Evolutionary conservation across 768 basidiomycete species (phyloP).

Genomic region (Trametes cinnabarina): DNA sequence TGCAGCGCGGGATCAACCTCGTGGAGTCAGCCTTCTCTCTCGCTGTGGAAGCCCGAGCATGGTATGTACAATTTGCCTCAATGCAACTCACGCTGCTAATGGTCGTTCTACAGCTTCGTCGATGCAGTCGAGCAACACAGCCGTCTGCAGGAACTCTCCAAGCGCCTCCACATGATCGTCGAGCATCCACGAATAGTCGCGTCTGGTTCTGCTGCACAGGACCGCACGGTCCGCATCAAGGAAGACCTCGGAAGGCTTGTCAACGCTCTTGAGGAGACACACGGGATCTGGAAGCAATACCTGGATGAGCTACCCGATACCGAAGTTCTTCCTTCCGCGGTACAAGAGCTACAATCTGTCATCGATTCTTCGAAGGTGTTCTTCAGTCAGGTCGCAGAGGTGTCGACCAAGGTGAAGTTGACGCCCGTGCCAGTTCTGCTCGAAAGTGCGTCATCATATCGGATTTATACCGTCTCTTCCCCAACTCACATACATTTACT

Average conservation of each 20-base stretch:
- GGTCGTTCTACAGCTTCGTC: conserved; percentile 4
- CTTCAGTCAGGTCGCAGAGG: conserved; percentile 26
- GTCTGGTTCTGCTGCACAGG: conserved; percentile 22
- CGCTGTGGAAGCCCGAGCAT: conserved; percentile 57
- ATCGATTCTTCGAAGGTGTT: conserved; percentile 6
- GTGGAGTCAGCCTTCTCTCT: conserved; percentile 76
- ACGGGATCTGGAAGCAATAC: conserved; percentile 20
- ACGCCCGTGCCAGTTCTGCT: conserved; percentile 36
- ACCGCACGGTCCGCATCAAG: conserved; percentile 24
- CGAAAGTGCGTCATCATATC: conserved; percentile 35
- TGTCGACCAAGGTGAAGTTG: conserved; percentile 25
- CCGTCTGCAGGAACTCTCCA: conserved; percentile 2
- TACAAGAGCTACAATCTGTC: conserved; percentile 20
- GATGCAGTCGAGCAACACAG: not conserved
- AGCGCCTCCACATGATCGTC: conserved; percentile 14
- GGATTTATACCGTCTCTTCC: too few species aligned
- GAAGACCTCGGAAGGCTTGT: conserved; percentile 28
- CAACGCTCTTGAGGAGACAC: conserved; percentile 32
- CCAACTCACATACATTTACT: not conserved
- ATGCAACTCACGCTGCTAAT: conserved; percentile 27
- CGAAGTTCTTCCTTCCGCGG: conserved; percentile 27
- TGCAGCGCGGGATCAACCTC: conserved; percentile 73
- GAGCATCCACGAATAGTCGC: conserved; percentile 23
- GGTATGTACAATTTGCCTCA: conserved; percentile 46
- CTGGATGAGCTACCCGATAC: conserved; percentile 30